Evolutionary conservation across 768 basidiomycete genomes (phyloP), one percentile per base, ranked within the genome.

Genomic region (Lactarius pseudohatsudake): DNA sequence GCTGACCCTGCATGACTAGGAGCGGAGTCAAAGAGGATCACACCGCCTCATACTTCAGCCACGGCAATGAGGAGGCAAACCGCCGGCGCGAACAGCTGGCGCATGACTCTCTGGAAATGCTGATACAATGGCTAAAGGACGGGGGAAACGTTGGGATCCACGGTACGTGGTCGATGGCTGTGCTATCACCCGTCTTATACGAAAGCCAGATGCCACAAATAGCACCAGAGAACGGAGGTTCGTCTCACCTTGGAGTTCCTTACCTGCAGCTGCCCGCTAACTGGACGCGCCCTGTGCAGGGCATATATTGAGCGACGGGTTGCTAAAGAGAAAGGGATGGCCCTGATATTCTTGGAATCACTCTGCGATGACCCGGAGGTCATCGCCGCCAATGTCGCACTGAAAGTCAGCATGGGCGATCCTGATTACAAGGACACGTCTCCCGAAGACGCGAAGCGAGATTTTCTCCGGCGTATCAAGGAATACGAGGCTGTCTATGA

Each of bases 71-170:
- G 26, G 85, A 91, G 65, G 96, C 90, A 3, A 91, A 84, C 38
- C 82, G 81, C 66, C 80, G 84, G 58, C 86, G 97, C 16, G 96
- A 98, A 72, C 79, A 82, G 70, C 83, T 98, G 57, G 92, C 97
- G 0, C 86, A 86, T 69, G 97, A 98, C 73, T 94, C 94, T 76
- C 77, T 99, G 61, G 96, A 98, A 72, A 94, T 92, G 86, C 78
- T 98, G 58, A 97, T 99, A 68, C 82, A 87, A 47, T 99, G 97
- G 97, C 78, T 99, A 68, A 94, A 92, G 78, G 86, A 88, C 57
- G 97, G 95, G 3, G 94, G 95, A 1, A 99, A 99, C 75, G 96
- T 98, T 59, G 97, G 92, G 10, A 98, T 99, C 71, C 96, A 98
- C 76, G 97, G 96, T 94, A 72, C 57, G 81, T 67, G 0, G 40